Conservation (phyloP, 345 rosid species). For the Eucalyptus curtisii region DNA sequence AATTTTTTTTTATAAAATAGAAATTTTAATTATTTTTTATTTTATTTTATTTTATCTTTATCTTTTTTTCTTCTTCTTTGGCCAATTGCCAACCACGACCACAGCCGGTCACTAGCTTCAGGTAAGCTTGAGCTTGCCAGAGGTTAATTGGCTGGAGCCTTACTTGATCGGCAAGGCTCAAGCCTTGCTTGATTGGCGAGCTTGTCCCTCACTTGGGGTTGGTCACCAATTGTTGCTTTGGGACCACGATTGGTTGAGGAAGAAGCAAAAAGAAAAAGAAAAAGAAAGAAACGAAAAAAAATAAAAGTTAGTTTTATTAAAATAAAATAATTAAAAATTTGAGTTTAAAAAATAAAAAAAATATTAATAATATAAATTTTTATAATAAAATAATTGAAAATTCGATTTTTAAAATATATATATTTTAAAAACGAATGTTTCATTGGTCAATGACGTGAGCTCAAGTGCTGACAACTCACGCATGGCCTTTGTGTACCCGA, state of each 20-base stretch:
- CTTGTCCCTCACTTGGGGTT: too few relatives aligned
- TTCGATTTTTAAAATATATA: too few relatives aligned
- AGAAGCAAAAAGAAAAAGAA: too few relatives aligned
- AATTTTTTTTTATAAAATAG: accelerated
- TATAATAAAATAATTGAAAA: too few relatives aligned
- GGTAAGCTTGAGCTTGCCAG: accelerated
- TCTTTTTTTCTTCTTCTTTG: too few relatives aligned
- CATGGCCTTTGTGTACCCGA: accelerated
- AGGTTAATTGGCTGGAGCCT: accelerated
- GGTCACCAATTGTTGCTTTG: accelerated
- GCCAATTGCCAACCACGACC: neutral
- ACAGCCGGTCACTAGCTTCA: accelerated
- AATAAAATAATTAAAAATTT: too few relatives aligned
- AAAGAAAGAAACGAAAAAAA: accelerated
- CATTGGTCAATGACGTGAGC: neutral
- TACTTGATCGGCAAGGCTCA: too few relatives aligned
- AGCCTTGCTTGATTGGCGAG: accelerated
- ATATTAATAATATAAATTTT: too few relatives aligned
- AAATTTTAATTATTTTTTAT: too few relatives aligned
- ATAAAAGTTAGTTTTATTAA: accelerated
- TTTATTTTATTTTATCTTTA: too few relatives aligned
- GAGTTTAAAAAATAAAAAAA: too few relatives aligned
- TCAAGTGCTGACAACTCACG: accelerated
- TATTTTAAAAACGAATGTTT: accelerated
- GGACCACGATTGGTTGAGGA: too few relatives aligned